phyloP scores from a whole-genome alignment of 2,329 filamentous ascomycete genomes.

The Juglanconis juglandina region DNA sequence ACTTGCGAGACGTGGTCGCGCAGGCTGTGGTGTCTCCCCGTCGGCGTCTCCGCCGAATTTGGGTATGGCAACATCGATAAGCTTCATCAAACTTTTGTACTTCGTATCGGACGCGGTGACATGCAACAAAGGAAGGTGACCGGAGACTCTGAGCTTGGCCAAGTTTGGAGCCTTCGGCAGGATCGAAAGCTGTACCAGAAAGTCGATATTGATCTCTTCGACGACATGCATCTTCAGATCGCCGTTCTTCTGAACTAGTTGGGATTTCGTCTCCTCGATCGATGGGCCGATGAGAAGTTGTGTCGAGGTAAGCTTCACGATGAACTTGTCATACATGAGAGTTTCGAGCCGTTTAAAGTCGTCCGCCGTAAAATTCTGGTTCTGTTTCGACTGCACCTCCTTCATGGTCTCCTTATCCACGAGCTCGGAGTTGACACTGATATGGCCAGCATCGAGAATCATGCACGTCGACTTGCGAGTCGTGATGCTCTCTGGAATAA shows the following conservation, averaged over 20 bases:
- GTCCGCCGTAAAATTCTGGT: conserved; percentile 79
- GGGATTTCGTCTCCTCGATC: conserved; percentile 81
- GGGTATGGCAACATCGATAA: conserved; percentile 93
- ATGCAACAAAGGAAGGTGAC: conserved; percentile 87
- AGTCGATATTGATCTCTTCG: conserved; percentile 95
- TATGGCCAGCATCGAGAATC: conserved; percentile 94
- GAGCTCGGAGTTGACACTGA: conserved; percentile 88
- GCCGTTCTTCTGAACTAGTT: conserved; percentile 67
- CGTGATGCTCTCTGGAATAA: conserved; percentile 90
- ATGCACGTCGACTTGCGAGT: conserved; percentile 77
- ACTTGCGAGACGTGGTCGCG: conserved; percentile 45
- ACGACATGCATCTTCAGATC: conserved; percentile 80
- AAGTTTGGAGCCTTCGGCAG: conserved; percentile 93
- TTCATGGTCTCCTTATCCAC: conserved; percentile 88
- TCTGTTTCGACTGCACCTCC: conserved; percentile 87
- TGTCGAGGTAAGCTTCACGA: conserved; percentile 87
- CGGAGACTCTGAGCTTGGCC: conserved; percentile 86
- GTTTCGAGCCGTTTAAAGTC: conserved; percentile 86
- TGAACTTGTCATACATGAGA: conserved; percentile 96
- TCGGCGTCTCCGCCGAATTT: conserved; percentile 59
- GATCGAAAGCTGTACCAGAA: conserved; percentile 93
- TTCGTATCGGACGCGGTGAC: conserved; percentile 90
- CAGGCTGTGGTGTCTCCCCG: conserved; percentile 34
- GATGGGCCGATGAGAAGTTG: conserved; percentile 94
- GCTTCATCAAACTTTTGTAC: conserved; percentile 93